phyloP scores from a whole-genome alignment of 2,329 filamentous ascomycete genomes.

The Epichloe coenophiala region DNA sequence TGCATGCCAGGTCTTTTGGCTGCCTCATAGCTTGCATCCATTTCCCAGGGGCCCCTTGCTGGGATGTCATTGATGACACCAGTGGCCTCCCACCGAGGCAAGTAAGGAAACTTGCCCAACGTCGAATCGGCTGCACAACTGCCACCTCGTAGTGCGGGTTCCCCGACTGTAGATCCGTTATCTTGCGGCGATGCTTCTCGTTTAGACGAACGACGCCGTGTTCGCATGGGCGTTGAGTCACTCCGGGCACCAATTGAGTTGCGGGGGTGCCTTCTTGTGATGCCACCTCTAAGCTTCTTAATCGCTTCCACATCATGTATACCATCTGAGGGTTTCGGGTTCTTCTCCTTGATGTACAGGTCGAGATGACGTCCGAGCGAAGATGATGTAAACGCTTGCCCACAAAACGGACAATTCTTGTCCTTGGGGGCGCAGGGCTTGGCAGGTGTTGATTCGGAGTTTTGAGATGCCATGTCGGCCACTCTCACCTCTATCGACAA shows the following conservation, averaged over 20 bases:
- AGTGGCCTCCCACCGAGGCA: slow-evolving; percentile 60
- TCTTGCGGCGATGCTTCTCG: slow-evolving; percentile 28
- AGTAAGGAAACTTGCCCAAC: slow-evolving; percentile 40
- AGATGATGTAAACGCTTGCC: slow-evolving; percentile 82
- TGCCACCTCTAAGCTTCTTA: slow-evolving; percentile 64
- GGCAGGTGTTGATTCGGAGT: slow-evolving; percentile 25
- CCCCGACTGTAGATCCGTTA: slow-evolving; percentile 21
- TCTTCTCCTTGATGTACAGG: slow-evolving; percentile 86
- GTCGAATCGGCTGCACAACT: slow-evolving; percentile 31
- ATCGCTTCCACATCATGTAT: slow-evolving; percentile 87
- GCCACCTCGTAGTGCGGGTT: slow-evolving; percentile 27
- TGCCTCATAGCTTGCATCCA: slow-evolving; percentile 21
- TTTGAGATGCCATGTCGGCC: slow-evolving; percentile 19
- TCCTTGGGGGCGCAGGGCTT: slow-evolving; percentile 53
- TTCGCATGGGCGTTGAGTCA: slow-evolving; percentile 44
- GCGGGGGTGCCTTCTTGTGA: slow-evolving; percentile 70
- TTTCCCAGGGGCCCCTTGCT: slow-evolving; percentile 20
- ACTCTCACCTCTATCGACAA: slow-evolving; percentile 9
- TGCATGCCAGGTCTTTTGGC: slow-evolving; percentile 23
- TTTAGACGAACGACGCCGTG: slow-evolving; percentile 28
- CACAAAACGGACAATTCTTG: slow-evolving; percentile 76
- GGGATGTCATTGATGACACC: slow-evolving; percentile 67
- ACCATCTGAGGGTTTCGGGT: slow-evolving; percentile 76
- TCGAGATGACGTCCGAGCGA: slow-evolving; percentile 88
- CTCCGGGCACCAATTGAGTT: slow-evolving; percentile 45